Conservation (phyloP, 176 grass and related monocot species). For the Oryza meridionalis region DNA sequence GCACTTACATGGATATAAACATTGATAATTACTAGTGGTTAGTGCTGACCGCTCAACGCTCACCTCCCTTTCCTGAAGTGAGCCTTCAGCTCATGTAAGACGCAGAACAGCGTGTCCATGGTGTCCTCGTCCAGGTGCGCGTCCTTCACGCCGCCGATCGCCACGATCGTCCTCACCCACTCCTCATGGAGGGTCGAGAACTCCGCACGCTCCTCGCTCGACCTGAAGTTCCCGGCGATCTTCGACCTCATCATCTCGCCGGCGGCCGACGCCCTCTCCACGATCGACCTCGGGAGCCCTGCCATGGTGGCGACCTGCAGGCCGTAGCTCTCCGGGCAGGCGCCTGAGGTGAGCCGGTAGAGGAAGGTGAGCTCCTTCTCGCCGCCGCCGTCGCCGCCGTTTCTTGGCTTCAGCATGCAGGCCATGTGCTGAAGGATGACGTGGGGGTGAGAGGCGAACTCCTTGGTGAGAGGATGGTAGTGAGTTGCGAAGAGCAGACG, state of each 20-base stretch:
- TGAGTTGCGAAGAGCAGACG: conserved; percentile 91
- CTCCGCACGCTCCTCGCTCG: conserved; percentile 64
- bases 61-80: conserved; percentile 42
- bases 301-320: conserved; percentile 88
- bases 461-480: conserved; percentile 91
- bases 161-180: conserved; percentile 65
- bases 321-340: conserved; percentile 89
- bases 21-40: conserved; percentile 22
- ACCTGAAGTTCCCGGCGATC: conserved; percentile 68
- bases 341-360: conserved; percentile 67
- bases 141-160: conserved; percentile 32
- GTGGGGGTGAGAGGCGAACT: conserved; percentile 82
- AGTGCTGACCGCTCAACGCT: background rate
- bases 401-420: conserved; percentile 63
- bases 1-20: background rate
- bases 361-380: conserved; percentile 79
- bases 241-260: conserved; percentile 71
- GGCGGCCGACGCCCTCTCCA: conserved; percentile 53
- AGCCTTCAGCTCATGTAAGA: conserved; percentile 78
- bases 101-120: conserved; percentile 68
- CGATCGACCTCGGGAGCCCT: conserved; percentile 64
- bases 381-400: background rate
- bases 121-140: conserved; percentile 62
- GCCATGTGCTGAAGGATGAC: conserved; percentile 94
- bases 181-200: conserved; percentile 94